Conservation (phyloP, 2,329 filamentous ascomycete genomes). For the Sodiomyces alkalinus region DNA sequence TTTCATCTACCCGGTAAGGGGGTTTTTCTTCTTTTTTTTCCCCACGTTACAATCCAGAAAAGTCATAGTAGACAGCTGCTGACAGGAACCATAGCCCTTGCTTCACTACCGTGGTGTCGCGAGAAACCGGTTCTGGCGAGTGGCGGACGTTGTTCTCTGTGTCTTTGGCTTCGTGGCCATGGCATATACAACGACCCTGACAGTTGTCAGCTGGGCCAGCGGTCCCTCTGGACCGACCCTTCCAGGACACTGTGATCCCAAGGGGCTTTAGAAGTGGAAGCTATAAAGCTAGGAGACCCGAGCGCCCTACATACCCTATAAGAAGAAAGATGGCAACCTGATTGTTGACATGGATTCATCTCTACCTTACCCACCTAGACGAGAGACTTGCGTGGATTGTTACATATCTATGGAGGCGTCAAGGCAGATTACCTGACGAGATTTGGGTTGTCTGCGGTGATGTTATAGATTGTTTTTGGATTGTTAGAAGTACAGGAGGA, state of each 20-base stretch:
- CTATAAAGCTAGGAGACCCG: no score
- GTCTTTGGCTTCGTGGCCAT: constrained; percentile 77
- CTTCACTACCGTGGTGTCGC: constrained; percentile 78
- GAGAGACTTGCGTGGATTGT: no score
- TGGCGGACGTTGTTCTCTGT: constrained; percentile 60
- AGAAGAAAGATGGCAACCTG: no score
- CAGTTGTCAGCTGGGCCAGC: constrained; percentile 71
- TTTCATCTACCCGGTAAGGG: constrained; percentile 90
- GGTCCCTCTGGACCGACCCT: constrained; percentile 27
- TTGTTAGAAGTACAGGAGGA: no score
- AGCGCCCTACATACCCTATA: no score
- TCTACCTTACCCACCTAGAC: no score
- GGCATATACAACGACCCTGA: constrained; percentile 80
- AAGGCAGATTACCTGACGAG: no score
- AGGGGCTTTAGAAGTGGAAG: constrained; percentile 1
- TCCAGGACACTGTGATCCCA: constrained; percentile 40
- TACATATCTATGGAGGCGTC: no score
- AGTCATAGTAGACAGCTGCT: no score
- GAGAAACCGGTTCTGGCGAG: constrained; percentile 47
- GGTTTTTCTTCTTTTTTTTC: constrained; percentile 13
- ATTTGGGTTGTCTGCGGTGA: no score
- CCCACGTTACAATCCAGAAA: constrained; percentile 13
- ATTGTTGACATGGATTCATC: no score
- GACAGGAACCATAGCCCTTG: constrained; percentile 70
- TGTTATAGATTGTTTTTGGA: no score